These are phyloP conservation scores for Gleditsia sinensis DNA, from an alignment of 306 rosid genomes.

Conservation along the genomic window DNA sequence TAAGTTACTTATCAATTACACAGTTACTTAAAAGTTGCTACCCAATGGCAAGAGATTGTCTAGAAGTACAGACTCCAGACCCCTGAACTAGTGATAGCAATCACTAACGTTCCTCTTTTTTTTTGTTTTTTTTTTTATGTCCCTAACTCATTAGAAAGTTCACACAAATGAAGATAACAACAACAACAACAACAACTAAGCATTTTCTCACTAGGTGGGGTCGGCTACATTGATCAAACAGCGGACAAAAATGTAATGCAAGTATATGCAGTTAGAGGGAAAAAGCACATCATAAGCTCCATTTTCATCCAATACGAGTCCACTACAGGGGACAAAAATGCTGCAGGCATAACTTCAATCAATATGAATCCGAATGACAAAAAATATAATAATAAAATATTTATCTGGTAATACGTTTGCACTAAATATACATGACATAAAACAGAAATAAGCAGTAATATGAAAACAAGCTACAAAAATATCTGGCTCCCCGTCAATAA, in stretches of 20 bases:
- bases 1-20: background rate
- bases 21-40: background rate
- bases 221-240: too few relatives aligned
- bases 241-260: too few relatives aligned
- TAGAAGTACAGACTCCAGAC: background rate
- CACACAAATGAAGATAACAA: background rate
- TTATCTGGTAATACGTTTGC: background rate
- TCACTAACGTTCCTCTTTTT: background rate
- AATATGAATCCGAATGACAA: background rate
- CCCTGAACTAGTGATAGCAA: background rate
- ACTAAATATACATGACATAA: background rate
- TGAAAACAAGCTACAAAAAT: background rate
- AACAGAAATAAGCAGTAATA: background rate
- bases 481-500: background rate
- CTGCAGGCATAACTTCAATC: background rate
- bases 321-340: background rate
- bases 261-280: background rate
- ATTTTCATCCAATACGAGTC: background rate
- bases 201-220: too few relatives aligned
- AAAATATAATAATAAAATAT: too few relatives aligned
- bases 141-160: background rate
- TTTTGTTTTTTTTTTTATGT: too few relatives aligned
- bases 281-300: background rate
- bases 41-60: background rate
- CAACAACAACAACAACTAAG: too few relatives aligned